A percentile compares a stretch with the other conserved stretches of the same genome.
phyloP scores from a whole-genome alignment of 495 filamentous ascomycete genomes.

The Penicillium manginii region DNA sequence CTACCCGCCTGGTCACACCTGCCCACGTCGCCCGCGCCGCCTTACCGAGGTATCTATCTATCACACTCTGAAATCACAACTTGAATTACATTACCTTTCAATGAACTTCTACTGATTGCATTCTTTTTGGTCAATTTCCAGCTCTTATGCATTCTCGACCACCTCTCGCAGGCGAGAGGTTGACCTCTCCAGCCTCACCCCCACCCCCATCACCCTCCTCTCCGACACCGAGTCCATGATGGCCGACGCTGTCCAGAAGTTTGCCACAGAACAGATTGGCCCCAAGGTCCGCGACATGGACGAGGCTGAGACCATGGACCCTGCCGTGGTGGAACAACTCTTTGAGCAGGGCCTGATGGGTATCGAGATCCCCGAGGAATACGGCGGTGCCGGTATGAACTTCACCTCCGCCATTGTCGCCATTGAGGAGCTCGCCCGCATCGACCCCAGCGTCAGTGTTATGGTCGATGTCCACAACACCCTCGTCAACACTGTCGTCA shows the following conservation, averaged over 20 bases:
- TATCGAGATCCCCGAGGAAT: constrained; percentile 96
- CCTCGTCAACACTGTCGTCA: constrained; percentile 88
- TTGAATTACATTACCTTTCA: too few species aligned
- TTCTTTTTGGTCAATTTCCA: constrained; percentile 30
- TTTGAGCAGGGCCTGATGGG: constrained; percentile 99
- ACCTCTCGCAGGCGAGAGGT: constrained; percentile 61
- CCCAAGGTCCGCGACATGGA: constrained; percentile 98
- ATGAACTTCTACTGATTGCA: constrained; percentile 18
- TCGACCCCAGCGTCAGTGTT: constrained; percentile 94
- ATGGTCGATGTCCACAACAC: constrained; percentile 98
- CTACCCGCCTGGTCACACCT: constrained; percentile 40
- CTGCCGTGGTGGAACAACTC: constrained; percentile 80
- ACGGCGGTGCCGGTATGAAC: constrained; percentile 96
- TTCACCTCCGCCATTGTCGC: constrained; percentile 95
- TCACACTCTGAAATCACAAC: too few species aligned
- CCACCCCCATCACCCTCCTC: constrained; percentile 90
- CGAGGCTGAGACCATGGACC: constrained; percentile 94
- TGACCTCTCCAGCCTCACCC: constrained; percentile 72
- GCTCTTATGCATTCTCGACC: constrained; percentile 70
- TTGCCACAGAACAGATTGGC: constrained; percentile 82
- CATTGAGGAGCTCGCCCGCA: constrained; percentile 93
- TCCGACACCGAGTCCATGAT: constrained; percentile 90
- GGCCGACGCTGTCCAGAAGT: constrained; percentile 87
- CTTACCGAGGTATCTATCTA: constrained; percentile 44
- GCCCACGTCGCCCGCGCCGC: constrained; percentile 17